phyloP scores from a whole-genome alignment of 495 filamentous ascomycete species.

The Haplographium delicatum region DNA sequence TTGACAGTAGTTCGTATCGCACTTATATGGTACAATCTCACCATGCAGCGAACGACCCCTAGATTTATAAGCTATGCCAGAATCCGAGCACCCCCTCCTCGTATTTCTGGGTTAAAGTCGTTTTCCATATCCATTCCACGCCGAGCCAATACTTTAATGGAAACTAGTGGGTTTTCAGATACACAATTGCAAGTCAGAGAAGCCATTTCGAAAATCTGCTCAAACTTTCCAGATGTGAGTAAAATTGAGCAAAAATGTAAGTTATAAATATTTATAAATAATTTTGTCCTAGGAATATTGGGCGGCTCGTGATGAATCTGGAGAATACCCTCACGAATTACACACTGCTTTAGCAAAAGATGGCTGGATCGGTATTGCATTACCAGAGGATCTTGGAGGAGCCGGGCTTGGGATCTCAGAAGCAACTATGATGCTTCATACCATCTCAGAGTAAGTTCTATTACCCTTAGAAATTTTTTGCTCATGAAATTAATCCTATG shows the following conservation, averaged over 20 bases:
- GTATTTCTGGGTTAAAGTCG: neutral
- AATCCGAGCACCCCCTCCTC: neutral
- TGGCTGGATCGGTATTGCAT: slow-evolving; percentile 78
- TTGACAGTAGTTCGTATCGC: neutral
- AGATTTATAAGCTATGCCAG: neutral
- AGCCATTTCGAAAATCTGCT: slow-evolving; percentile 62
- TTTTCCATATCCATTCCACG: slow-evolving; percentile 15
- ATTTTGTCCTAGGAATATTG: slow-evolving; percentile 51
- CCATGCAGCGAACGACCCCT: slow-evolving; percentile 8
- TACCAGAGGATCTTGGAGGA: slow-evolving; percentile 67
- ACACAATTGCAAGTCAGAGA: slow-evolving; percentile 68
- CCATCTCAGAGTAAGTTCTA: slow-evolving; percentile 60
- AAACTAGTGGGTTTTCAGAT: slow-evolving; percentile 64
- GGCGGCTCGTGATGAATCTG: slow-evolving; percentile 61
- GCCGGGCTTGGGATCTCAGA: slow-evolving; percentile 73
- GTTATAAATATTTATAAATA: slow-evolving; percentile 8
- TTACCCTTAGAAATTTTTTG: too few species aligned
- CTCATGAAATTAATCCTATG: too few species aligned
- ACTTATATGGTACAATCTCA: neutral
- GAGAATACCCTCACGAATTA: slow-evolving; percentile 65
- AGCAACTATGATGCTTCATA: slow-evolving; percentile 82
- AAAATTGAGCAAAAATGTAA: neutral
- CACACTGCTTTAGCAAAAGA: slow-evolving; percentile 70
- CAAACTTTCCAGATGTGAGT: slow-evolving; percentile 47
- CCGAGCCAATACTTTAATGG: slow-evolving; percentile 51